Evolutionary conservation across 106 monocot species (phyloP).

Genomic region (Allium cepa): DNA sequence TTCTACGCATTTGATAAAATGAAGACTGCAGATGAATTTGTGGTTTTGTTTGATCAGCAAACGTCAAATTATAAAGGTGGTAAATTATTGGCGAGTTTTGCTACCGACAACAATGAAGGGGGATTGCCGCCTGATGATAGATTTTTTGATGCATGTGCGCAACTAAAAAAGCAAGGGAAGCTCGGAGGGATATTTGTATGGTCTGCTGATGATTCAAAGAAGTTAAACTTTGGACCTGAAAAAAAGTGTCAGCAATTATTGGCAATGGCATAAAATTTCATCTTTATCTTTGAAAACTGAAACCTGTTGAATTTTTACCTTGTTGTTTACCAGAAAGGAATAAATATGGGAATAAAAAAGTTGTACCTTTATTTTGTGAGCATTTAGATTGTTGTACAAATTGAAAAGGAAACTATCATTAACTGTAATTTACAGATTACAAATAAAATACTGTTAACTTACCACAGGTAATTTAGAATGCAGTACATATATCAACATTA

Average conservation of each 20-base stretch:
- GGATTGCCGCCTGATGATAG: neutral
- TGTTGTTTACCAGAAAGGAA: too few species aligned
- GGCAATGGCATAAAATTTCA: neutral
- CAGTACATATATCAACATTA: too few species aligned
- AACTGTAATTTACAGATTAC: too few species aligned
- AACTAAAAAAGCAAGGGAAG: conserved; percentile 16
- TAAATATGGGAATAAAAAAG: too few species aligned
- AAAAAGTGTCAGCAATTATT: neutral
- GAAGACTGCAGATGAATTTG: conserved; percentile 11
- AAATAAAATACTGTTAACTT: too few species aligned
- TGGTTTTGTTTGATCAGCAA: conserved; percentile 14
- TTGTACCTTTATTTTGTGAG: too few species aligned
- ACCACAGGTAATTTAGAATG: too few species aligned
- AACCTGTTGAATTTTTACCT: too few species aligned
- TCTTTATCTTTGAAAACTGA: too few species aligned
- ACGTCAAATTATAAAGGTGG: conserved; percentile 16
- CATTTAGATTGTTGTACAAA: too few species aligned
- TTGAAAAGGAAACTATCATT: too few species aligned
- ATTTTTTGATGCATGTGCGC: conserved; percentile 12
- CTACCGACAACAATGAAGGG: neutral
- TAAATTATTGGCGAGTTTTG: conserved; percentile 18
- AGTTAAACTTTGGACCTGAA: neutral
- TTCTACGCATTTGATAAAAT: conserved; percentile 18
- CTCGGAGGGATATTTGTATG: conserved; percentile 34
- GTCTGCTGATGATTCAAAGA: conserved; percentile 24